Percentiles rank a stretch among this genome's conserved stretches.
Conservation (phyloP, 495 filamentous ascomycete species). For the Trichocladium antarcticum region DNA sequence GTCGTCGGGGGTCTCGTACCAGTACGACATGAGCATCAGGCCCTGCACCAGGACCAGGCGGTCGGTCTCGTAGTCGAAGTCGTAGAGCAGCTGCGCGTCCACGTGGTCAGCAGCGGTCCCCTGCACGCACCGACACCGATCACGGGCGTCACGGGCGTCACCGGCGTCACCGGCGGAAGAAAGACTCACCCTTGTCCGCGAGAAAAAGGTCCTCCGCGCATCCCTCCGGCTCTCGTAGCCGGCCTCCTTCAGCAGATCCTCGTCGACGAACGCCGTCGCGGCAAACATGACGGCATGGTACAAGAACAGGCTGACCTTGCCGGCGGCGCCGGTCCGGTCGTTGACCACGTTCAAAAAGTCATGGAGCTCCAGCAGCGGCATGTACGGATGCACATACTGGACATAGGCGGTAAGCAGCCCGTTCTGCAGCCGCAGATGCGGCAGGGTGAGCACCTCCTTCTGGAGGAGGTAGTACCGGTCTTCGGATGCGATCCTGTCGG, state of each 20-base stretch:
- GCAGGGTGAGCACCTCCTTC: constrained; percentile 66
- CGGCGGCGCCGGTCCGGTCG: constrained; percentile 51
- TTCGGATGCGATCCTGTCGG: constrained; percentile 54
- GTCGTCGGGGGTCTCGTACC: constrained; percentile 83
- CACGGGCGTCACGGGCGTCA: too few relatives aligned
- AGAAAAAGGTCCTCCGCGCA: constrained; percentile 70
- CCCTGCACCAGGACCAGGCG: constrained; percentile 75
- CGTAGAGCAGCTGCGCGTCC: constrained; percentile 48
- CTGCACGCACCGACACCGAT: too few relatives aligned
- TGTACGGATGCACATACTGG: constrained; percentile 78
- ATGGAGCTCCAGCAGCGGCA: constrained; percentile 73
- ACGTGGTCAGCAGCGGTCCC: constrained; percentile 17
- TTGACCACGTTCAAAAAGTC: constrained; percentile 59
- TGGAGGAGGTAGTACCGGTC: constrained; percentile 63
- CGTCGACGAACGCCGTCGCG: constrained; percentile 65
- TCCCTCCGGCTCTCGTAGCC: constrained; percentile 60
- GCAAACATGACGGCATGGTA: constrained; percentile 80
- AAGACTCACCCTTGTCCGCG: constrained; percentile 62
- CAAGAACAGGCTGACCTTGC: constrained; percentile 61
- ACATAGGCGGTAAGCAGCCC: constrained; percentile 65
- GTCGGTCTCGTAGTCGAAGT: constrained; percentile 77
- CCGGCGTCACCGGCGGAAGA: too few relatives aligned
- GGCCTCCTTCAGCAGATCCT: constrained; percentile 53
- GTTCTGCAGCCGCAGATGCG: constrained; percentile 53
- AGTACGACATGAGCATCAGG: constrained; percentile 76